Conservation (phyloP, 371 early-diverging fungal species). For the Apophysomyces ossiformis region DNA sequence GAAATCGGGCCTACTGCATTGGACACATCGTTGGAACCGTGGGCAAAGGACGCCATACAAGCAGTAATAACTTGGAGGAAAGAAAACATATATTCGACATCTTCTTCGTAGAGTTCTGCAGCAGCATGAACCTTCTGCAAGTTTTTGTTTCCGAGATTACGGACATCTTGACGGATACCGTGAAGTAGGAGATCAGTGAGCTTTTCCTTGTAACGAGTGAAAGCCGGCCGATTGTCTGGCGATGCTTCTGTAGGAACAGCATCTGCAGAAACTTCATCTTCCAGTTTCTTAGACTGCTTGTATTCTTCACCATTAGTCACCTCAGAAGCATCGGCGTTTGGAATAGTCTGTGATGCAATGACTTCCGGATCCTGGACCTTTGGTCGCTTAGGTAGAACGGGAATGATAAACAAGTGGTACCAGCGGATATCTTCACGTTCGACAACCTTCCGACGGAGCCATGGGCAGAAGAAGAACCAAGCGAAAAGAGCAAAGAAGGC, state of each 20-base stretch:
- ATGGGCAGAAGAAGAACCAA: constrained; percentile 66
- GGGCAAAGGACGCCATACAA: constrained; percentile 86
- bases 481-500: constrained; percentile 56
- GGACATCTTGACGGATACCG: constrained; percentile 70
- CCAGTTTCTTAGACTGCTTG: constrained; percentile 12
- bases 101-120: constrained; percentile 72
- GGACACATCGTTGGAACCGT: constrained; percentile 91
- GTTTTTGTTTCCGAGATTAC: constrained; percentile 50
- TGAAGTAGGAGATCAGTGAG: constrained; percentile 20
- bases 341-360: not conserved
- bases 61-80: constrained; percentile 88
- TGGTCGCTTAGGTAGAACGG: constrained; percentile 51
- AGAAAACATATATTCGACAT: constrained; percentile 84
- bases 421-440: constrained; percentile 71
- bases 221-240: not conserved
- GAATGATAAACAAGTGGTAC: constrained; percentile 70
- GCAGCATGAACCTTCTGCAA: constrained; percentile 60
- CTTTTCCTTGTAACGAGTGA: constrained; percentile 23
- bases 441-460: constrained; percentile 64
- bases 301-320: not conserved
- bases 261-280: constrained; percentile 11
- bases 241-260: not conserved
- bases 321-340: not conserved
- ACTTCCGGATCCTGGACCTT: constrained; percentile 24
- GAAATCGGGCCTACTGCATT: constrained; percentile 88